These are phyloP conservation scores for Ramaria sp. DNA, from an alignment of 768 basidiomycete species.

Conservation along the genomic window DNA sequence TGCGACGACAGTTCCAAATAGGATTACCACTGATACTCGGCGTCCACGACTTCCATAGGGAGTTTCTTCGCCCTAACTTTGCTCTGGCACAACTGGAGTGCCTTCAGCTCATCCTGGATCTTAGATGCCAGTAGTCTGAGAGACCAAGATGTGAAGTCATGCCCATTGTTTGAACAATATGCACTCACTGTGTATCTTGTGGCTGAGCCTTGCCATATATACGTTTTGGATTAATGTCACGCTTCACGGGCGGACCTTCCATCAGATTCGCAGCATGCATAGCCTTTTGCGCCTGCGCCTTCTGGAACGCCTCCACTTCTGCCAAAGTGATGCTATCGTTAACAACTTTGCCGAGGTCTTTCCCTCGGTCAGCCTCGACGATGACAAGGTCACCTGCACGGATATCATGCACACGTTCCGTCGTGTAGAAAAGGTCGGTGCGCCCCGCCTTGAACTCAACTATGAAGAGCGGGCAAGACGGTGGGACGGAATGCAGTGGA, in stretches of 20 bases:
- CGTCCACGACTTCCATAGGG: conserved; percentile 98
- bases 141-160: conserved; percentile 9
- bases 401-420: conserved; percentile 54
- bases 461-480: conserved; percentile 86
- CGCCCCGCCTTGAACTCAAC: conserved; percentile 97
- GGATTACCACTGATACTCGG: conserved; percentile 93
- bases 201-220: conserved; percentile 82
- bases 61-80: conserved; percentile 91
- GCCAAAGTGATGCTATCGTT: conserved; percentile 84
- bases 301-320: conserved; percentile 87
- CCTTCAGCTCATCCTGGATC: conserved; percentile 85
- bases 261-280: conserved; percentile 20
- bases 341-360: conserved; percentile 84
- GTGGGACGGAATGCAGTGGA: conserved; percentile 71
- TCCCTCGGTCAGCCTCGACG: conserved; percentile 92
- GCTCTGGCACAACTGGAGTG: conserved; percentile 79
- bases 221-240: conserved; percentile 95
- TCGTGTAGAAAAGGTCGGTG: conserved; percentile 88
- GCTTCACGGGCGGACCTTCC: conserved; percentile 42
- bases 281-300: conserved; percentile 56
- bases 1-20: not conserved
- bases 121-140: conserved; percentile 67
- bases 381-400: conserved; percentile 87
- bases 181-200: conserved; percentile 70
- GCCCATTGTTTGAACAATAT: not conserved